phyloP scores from a whole-genome alignment of 441 rosid species.

The Croton laevigatus region DNA sequence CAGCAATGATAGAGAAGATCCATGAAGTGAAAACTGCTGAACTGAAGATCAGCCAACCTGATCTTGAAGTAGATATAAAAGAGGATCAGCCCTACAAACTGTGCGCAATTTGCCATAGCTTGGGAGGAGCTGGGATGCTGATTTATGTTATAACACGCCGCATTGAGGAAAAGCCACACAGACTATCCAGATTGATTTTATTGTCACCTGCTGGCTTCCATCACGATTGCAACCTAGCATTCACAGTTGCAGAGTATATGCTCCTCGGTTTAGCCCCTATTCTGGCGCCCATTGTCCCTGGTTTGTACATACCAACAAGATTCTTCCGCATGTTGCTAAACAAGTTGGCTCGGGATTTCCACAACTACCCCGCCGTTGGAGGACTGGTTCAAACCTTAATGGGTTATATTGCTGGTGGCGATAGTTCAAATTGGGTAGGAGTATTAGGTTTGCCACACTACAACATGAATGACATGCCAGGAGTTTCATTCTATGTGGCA shows the following conservation, averaged over 20 bases:
- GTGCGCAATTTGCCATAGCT: conserved; percentile 84
- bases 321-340: conserved; percentile 93
- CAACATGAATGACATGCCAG: conserved; percentile 98
- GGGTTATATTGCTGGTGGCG: conserved; percentile 87
- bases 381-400: conserved; percentile 91
- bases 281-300: conserved; percentile 58
- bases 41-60: conserved; percentile 60
- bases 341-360: conserved; percentile 92
- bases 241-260: conserved; percentile 54
- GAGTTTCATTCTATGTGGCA: conserved; percentile 73
- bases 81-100: conserved; percentile 77
- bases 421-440: conserved; percentile 98
- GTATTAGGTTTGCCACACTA: conserved; percentile 88
- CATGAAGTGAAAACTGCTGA: conserved; percentile 83
- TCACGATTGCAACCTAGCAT: conserved; percentile 61
- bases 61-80: conserved; percentile 44
- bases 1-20: conserved; percentile 92
- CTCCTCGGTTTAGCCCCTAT: conserved; percentile 63
- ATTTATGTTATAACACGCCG: conserved; percentile 66
- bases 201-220: conserved; percentile 97
- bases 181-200: conserved; percentile 73
- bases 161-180: conserved; percentile 73
- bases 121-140: conserved; percentile 94
- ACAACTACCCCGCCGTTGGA: conserved; percentile 95
- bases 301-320: conserved; percentile 89